These are phyloP conservation scores for Amanita pallidorosea DNA, from an alignment of 768 basidiomycete species.

Conservation along the genomic window DNA sequence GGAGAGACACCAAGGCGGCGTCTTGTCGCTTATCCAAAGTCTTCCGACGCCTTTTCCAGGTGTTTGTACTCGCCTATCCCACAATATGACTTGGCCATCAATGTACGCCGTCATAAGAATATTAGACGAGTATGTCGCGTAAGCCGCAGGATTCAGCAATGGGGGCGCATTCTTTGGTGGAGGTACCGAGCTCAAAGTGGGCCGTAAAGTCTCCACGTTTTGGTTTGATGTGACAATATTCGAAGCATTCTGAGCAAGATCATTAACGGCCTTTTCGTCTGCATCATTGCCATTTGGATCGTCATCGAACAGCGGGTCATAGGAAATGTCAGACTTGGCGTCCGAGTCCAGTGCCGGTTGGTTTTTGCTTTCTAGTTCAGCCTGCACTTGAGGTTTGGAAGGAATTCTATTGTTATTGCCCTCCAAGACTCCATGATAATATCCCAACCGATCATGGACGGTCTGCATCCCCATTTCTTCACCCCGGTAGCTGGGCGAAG, in stretches of 20 bases:
- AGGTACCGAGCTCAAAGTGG: slow-evolving; percentile 26
- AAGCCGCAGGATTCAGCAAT: slow-evolving; percentile 49
- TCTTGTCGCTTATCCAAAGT: slow-evolving; percentile 84
- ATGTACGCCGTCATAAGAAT: slow-evolving; percentile 81
- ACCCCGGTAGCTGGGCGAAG: slow-evolving; percentile 7
- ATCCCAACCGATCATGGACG: neutral
- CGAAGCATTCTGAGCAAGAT: slow-evolving; percentile 5
- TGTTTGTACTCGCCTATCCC: slow-evolving; percentile 71
- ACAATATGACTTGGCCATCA: slow-evolving; percentile 86
- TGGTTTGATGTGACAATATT: slow-evolving; percentile 5
- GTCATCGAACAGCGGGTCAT: slow-evolving; percentile 86
- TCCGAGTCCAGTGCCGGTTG: slow-evolving; percentile 31
- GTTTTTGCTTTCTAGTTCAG: slow-evolving; percentile 8
- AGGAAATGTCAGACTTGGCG: slow-evolving; percentile 69
- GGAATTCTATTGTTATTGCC: neutral
- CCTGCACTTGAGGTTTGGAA: slow-evolving; percentile 5
- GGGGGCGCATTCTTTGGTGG: slow-evolving; percentile 73
- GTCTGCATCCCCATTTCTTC: neutral
- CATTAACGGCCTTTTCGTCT: slow-evolving; percentile 2
- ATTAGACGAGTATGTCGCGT: slow-evolving; percentile 65
- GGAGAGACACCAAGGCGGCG: slow-evolving; percentile 93
- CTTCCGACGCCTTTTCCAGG: slow-evolving; percentile 68
- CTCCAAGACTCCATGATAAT: neutral
- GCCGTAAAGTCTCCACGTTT: slow-evolving; percentile 16
- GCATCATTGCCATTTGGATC: slow-evolving; percentile 51